phyloP scores from a whole-genome alignment of 345 rosid genomes.

The Rhodamnia argentea region DNA sequence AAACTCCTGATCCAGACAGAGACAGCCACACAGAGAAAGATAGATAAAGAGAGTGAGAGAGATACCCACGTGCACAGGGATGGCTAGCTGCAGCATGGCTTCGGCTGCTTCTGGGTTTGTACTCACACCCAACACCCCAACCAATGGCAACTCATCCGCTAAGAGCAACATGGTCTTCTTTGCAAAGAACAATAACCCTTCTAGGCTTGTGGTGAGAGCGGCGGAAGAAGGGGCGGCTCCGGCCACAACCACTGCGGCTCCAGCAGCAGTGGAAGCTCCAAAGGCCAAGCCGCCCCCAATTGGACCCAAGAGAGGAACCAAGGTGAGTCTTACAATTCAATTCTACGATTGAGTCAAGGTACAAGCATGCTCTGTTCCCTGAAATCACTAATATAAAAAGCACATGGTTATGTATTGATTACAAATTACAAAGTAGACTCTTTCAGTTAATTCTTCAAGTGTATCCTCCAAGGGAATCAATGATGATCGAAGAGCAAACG shows the following conservation, averaged over 20 bases:
- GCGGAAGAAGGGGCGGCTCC: slow-evolving; percentile 43
- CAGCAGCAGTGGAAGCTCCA: slow-evolving; percentile 27
- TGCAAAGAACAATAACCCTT: slow-evolving; percentile 15
- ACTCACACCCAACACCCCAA: slow-evolving; percentile 2
- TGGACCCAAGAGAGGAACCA: slow-evolving; percentile 91
- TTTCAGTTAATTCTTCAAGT: not conserved
- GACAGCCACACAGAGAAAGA: not conserved
- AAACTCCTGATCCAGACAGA: not conserved
- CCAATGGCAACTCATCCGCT: slow-evolving; percentile 10
- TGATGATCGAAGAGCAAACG: not conserved
- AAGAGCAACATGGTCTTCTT: slow-evolving; percentile 34
- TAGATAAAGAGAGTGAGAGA: not conserved
- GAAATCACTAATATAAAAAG: not conserved
- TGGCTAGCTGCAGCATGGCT: not conserved
- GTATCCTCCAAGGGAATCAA: not conserved
- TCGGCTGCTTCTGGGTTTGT: slow-evolving; percentile 55
- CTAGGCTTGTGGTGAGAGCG: slow-evolving; percentile 46
- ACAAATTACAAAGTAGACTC: not conserved
- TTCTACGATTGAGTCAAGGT: not conserved
- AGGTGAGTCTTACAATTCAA: slow-evolving; percentile 26
- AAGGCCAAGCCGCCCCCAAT: slow-evolving; percentile 69
- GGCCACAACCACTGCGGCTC: not conserved
- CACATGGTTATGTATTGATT: not conserved
- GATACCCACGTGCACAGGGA: not conserved
- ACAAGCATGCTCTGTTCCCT: not conserved